Base-by-base conservation (phyloP, 306 rosid species). In the Acacia confusa region DNA sequence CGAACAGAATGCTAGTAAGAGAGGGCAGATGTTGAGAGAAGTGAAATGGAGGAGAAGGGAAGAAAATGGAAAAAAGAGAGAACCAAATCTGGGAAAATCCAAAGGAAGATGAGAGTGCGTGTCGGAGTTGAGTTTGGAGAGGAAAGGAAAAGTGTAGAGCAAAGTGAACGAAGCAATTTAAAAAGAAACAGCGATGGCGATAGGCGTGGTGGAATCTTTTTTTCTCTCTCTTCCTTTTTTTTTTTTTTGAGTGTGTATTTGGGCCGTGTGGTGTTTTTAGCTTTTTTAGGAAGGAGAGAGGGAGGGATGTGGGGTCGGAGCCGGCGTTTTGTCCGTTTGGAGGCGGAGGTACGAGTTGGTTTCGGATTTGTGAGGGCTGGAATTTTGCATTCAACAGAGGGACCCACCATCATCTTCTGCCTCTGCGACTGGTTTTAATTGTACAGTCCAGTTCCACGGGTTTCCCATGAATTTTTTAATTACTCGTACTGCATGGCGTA, bases 181-280 rank as follows among this genome's bases (percentile, higher is more conserved):
- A 66, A 83, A 78, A 60, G 80, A 67, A 70, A 80, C 81, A 40
- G 79, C 53, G 40, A 67, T 71, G 74, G 78, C 47, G 89, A 58
- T 80, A 78, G 88, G 86, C 73, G 73, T 25, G 90, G 90, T 25
- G 6, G 66, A 60, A 60, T 60, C 34, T 57, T 22, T 57, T 57
- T 86, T 75, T 55, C 80, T 61, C 28, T n/a, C 57, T 2, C 3
- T 15, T 40, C 48, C 5, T 19, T 19, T 30, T 60, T 45, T 45
- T 4, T 69, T 48, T 34, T 16, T 38, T 1, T 1, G 25, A 0
- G 52, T 53, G 60, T 7, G 3, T 52, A 9, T n/a, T 57, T 57
- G 63, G 63, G 28, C 28, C 22, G 63, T 57, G 66, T 16, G 27
- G 20, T 47, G 40, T 36, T 36, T 61, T 13, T 27, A 25, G 60